A percentile compares a stretch with the other conserved stretches of the same genome.
These are phyloP conservation scores for Digitaria exilis DNA, from an alignment of 202 grass and related monocot genomes.

Conservation along the genomic window DNA sequence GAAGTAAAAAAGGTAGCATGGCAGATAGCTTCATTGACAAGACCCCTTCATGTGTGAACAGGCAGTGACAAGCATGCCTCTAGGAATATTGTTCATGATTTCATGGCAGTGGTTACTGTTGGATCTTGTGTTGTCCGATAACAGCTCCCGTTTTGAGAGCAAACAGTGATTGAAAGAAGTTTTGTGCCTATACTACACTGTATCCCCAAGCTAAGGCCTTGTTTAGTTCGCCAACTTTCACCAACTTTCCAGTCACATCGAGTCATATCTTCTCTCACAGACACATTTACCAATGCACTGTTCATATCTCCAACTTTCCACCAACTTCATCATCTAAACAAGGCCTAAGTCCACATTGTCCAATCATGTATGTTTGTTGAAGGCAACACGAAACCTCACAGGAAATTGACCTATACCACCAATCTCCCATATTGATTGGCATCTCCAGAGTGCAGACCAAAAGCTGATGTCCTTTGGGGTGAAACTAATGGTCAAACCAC, in stretches of 20 bases:
- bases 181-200: background rate
- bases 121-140: background rate
- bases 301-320: too few species aligned
- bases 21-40: background rate
- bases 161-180: background rate
- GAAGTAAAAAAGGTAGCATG: background rate
- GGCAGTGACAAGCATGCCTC: background rate
- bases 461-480: slow-evolving; percentile 24
- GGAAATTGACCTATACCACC: slow-evolving; percentile 17
- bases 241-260: too few species aligned
- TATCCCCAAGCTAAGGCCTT: background rate
- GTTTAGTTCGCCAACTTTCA: too few species aligned
- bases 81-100: background rate
- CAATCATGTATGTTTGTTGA: slow-evolving; percentile 13
- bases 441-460: slow-evolving; percentile 14
- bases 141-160: background rate
- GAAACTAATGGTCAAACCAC: slow-evolving; percentile 40
- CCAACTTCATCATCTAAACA: too few species aligned
- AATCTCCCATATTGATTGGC: slow-evolving; percentile 21
- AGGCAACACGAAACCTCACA: slow-evolving; percentile 34
- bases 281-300: too few species aligned
- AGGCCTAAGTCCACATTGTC: background rate
- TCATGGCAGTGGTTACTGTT: background rate
- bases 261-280: too few species aligned
- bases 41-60: background rate